Base-by-base conservation (phyloP, 2,329 filamentous ascomycete species). In the Arthroderma sp. region DNA sequence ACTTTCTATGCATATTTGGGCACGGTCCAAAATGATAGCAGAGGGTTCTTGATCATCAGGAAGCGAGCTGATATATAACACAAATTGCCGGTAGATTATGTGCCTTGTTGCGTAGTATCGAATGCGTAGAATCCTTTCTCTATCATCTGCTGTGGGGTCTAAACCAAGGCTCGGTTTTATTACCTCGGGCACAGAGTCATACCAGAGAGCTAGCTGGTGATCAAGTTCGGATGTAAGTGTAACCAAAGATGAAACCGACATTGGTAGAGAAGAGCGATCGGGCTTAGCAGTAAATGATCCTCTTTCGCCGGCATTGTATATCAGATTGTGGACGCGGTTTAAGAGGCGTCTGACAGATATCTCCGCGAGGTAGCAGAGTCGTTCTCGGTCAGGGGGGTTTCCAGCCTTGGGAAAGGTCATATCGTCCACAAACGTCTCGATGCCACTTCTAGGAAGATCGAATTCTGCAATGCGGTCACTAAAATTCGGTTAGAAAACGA, bases 1-100 rank as follows among this genome's bases (percentile, higher is more conserved):
- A 40, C 56, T 59, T 28, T 60, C 58, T 6, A 63, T 53, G 36
- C 60, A 61, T 0, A 62, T 22, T 1, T 47, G 50, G 0, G 58
- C 58, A 31, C 57, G 59, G 10, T 61, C 56, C 4, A 58, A 7
- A 15, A 61, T 54, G 4, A 50, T 45, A 7, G 51, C 47, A 0
- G 58, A 46, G 2, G 53, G 44, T 4, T 40, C 41, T 3, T 45
- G 33, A 10, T 48, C 43, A 27, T 44, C 48, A 10, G 55, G 48
- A 1, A 49, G 54, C 6, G 54, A 48, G 31, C 34, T 53, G 11
- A 59, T 52, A 42, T 60, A 59, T 7, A 62, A 47, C 5, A 60
- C 52, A 43, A 62, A 63, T 1, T 57, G 59, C 1, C 60, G 50
- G 37, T 60, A 56, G 4, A 63, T 63, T 27, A 63, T 63, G 36